Evolutionary conservation across 129 eudicot species (phyloP).

Genomic region (Flaveria ramosissima): DNA sequence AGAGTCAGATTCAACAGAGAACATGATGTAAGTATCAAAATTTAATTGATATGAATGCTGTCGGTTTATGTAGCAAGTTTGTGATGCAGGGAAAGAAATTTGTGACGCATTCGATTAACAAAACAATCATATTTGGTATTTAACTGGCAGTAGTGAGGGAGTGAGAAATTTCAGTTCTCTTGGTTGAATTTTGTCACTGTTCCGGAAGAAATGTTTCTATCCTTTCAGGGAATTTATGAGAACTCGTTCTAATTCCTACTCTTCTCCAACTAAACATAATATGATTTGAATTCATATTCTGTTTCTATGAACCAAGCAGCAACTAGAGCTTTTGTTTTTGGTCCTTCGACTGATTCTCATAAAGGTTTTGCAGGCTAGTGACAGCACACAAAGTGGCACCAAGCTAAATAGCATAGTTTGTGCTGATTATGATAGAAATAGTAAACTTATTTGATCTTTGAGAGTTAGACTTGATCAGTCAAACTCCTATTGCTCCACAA

Average conservation of each 20-base stretch:
- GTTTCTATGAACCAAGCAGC: too few relatives aligned
- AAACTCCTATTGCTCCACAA: neutral
- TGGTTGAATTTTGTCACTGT: too few relatives aligned
- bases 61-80: too few relatives aligned
- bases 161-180: too few relatives aligned
- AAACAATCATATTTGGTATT: neutral
- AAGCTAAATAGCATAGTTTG: constrained; percentile 56
- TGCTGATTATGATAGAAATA: constrained; percentile 66
- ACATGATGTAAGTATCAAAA: neutral
- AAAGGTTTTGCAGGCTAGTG: constrained; percentile 50
- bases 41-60: neutral
- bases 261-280: too few relatives aligned
- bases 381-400: constrained; percentile 21
- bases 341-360: constrained; percentile 1
- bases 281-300: too few relatives aligned
- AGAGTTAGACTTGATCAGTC: neutral
- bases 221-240: too few relatives aligned
- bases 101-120: too few relatives aligned
- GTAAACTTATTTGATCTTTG: constrained; percentile 32
- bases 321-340: neutral
- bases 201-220: too few relatives aligned
- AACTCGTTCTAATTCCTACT: too few relatives aligned
- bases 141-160: too few relatives aligned
- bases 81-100: too few relatives aligned
- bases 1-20: neutral